These are phyloP conservation scores for Macaranga tanarius DNA, from an alignment of 441 rosid species.

Conservation along the genomic window DNA sequence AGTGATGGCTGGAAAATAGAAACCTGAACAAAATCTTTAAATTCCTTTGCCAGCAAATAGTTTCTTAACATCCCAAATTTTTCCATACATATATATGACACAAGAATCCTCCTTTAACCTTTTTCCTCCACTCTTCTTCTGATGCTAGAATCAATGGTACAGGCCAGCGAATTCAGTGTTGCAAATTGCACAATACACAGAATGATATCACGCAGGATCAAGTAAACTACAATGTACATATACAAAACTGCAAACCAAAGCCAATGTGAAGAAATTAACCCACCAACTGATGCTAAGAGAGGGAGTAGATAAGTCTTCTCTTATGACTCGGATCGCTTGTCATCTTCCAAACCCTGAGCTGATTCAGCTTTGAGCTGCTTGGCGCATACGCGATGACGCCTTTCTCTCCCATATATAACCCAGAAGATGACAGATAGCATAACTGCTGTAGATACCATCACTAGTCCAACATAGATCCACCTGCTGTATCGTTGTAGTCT, in stretches of 20 bases:
- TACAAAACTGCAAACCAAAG: background rate
- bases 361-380: constrained; percentile 26
- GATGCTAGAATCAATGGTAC: background rate
- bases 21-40: no score
- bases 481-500: constrained; percentile 51
- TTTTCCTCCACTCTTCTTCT: background rate
- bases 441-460: constrained; percentile 67
- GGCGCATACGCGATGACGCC: constrained; percentile 40
- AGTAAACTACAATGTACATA: background rate
- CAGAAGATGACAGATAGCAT: constrained; percentile 88
- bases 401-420: constrained; percentile 66
- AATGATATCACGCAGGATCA: background rate
- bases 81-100: background rate
- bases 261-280: background rate
- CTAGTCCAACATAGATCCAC: constrained; percentile 67
- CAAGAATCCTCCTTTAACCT: background rate
- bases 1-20: no score
- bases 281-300: background rate
- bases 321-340: constrained; percentile 11
- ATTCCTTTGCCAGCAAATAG: no score
- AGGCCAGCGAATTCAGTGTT: background rate
- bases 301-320: background rate
- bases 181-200: background rate
- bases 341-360: constrained; percentile 12
- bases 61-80: background rate